Evolutionary conservation across 2,329 filamentous ascomycete genomes (phyloP).

Genomic region (Blastomyces silverae): DNA sequence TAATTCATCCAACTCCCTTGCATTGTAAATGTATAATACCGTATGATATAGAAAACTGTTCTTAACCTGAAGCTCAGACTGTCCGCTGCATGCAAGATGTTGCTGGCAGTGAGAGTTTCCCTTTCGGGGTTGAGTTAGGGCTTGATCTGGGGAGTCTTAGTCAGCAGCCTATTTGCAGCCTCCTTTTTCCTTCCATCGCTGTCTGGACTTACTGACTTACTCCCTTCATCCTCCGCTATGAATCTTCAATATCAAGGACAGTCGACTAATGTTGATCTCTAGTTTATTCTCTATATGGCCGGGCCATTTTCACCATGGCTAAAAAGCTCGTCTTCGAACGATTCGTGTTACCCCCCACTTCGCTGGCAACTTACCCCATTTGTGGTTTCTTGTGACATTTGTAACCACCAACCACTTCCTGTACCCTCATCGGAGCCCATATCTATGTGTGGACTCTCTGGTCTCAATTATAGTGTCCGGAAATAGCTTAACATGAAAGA

Average conservation of each 20-base stretch:
- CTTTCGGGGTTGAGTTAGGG: background rate
- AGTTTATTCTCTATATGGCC: background rate
- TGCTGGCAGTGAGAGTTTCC: background rate
- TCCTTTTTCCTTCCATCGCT: background rate
- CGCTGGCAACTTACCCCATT: background rate
- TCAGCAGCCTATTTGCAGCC: background rate
- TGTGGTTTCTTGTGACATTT: slow-evolving; percentile 4
- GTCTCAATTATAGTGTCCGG: background rate
- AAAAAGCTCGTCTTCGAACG: background rate
- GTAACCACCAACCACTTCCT: background rate
- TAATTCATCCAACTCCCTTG: background rate
- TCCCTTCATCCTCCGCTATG: background rate
- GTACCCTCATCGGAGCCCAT: background rate
- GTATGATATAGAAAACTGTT: background rate
- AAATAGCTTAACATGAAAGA: background rate
- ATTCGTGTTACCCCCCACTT: background rate
- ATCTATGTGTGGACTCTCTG: slow-evolving; percentile 1
- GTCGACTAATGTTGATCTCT: background rate
- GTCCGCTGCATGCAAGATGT: background rate
- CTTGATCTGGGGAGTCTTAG: background rate
- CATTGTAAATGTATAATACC: background rate
- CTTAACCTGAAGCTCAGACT: background rate
- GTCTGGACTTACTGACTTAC: too few relatives aligned
- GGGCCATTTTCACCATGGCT: background rate
- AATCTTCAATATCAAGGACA: background rate